phyloP scores from a whole-genome alignment of 371 early-diverging fungal species.

The Apophysomyces sp. region DNA sequence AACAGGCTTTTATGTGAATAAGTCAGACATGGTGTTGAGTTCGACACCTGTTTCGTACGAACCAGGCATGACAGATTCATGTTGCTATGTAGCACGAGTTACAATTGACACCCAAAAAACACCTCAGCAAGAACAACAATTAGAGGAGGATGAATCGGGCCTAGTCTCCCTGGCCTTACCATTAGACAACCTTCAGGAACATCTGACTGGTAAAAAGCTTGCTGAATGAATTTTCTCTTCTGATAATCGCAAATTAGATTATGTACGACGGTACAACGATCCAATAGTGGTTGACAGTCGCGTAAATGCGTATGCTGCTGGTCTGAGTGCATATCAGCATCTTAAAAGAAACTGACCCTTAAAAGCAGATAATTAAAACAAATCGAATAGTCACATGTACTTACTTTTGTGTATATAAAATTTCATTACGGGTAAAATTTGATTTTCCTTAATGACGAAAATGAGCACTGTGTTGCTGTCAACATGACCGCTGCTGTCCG shows the following conservation, averaged over 20 bases:
- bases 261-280: background rate
- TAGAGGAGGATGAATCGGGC: slow-evolving; percentile 61
- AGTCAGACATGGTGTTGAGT: slow-evolving; percentile 9
- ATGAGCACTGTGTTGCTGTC: no score
- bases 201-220: slow-evolving; percentile 33
- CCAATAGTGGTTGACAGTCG: slow-evolving; percentile 17
- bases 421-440: no score
- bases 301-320: slow-evolving; percentile 18
- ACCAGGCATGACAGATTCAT: slow-evolving; percentile 60
- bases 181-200: slow-evolving; percentile 23
- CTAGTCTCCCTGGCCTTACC: slow-evolving; percentile 47
- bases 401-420: background rate
- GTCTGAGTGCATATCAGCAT: background rate
- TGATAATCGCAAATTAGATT: background rate
- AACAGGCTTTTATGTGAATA: slow-evolving; percentile 47
- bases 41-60: slow-evolving; percentile 51
- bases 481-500: no score
- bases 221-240: background rate
- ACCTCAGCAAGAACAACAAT: slow-evolving; percentile 10
- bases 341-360: background rate
- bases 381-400: background rate
- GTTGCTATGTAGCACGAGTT: slow-evolving; percentile 45
- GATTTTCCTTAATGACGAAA: no score
- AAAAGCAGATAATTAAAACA: background rate
- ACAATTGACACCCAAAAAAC: slow-evolving; percentile 14